phyloP scores from a whole-genome alignment of 306 rosid species.

The Lotus japonicus region DNA sequence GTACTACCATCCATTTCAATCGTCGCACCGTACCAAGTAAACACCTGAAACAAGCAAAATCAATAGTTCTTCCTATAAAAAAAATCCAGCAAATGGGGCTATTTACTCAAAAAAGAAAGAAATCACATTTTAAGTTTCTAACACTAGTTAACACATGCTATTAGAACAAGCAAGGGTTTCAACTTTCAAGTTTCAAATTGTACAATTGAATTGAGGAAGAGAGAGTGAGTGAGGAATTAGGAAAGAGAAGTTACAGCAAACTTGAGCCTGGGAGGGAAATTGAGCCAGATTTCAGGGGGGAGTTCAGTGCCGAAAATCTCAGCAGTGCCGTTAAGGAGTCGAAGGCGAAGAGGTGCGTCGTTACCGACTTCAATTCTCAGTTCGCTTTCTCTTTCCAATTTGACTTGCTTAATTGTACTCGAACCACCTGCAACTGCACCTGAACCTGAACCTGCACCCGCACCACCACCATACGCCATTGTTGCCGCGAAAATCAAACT shows the following conservation, averaged over 20 bases:
- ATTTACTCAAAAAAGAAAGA: background rate
- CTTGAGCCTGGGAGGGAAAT: conserved; percentile 76
- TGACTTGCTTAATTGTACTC: conserved; percentile 52
- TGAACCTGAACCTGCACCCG: conserved; percentile 11
- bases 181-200: too few species aligned
- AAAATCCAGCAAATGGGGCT: too few species aligned
- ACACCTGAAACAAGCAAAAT: conserved; percentile 38
- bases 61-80: background rate
- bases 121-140: too few species aligned
- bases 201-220: too few species aligned
- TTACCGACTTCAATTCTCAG: conserved; percentile 74
- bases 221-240: background rate
- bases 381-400: conserved; percentile 83
- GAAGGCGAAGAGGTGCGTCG: conserved; percentile 69
- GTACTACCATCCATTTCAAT: conserved; percentile 89
- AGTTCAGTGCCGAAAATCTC: conserved; percentile 93
- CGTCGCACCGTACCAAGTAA: conserved; percentile 93
- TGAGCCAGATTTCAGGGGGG: conserved; percentile 89
- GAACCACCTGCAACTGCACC: conserved; percentile 43
- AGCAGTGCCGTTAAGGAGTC: conserved; percentile 76
- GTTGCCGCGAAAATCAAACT: too few species aligned
- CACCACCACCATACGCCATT: conserved; percentile 57
- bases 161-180: too few species aligned
- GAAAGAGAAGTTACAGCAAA: conserved; percentile 51
- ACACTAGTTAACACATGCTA: too few species aligned